Evolutionary conservation across 768 basidiomycete species (phyloP).

Genomic region (Russula earlei): DNA sequence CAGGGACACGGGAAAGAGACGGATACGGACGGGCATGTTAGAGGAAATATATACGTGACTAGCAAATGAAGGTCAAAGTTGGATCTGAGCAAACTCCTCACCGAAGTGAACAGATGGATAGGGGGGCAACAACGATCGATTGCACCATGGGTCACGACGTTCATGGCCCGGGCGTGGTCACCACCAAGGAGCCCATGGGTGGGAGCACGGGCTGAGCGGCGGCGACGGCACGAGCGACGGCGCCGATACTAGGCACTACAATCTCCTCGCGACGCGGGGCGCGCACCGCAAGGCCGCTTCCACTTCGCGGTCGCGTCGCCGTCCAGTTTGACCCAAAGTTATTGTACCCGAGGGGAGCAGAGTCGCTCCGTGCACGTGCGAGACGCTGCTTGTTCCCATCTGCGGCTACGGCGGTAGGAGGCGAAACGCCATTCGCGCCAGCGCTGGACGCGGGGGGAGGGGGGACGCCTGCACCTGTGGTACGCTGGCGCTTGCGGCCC

Average conservation of each 20-base stretch:
- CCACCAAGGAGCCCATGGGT: slow-evolving; percentile 12
- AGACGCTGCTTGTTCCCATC: slow-evolving; percentile 32
- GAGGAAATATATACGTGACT: neutral
- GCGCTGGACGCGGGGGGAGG: slow-evolving; percentile 1
- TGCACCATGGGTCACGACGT: neutral
- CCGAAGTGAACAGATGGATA: neutral
- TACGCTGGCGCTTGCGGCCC: slow-evolving; percentile 43
- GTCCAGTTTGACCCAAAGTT: slow-evolving; percentile 27
- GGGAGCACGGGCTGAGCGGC: slow-evolving; percentile 1
- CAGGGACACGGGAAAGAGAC: neutral
- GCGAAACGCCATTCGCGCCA: slow-evolving; percentile 3
- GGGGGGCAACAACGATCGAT: neutral
- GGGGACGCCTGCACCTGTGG: slow-evolving; percentile 20
- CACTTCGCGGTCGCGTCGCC: slow-evolving; percentile 29
- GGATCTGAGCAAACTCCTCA: neutral
- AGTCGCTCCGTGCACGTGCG: slow-evolving; percentile 57
- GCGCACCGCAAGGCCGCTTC: slow-evolving; percentile 28
- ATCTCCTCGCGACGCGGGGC: slow-evolving; percentile 18
- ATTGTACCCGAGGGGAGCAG: slow-evolving; percentile 54
- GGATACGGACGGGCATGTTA: neutral
- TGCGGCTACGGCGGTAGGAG: neutral
- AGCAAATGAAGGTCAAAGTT: slow-evolving; percentile 3
- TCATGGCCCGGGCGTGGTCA: slow-evolving; percentile 15
- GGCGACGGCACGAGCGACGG: slow-evolving; percentile 6
- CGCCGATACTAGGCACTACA: slow-evolving; percentile 16